Base-by-base conservation (phyloP, 768 basidiomycete species). In the Kwoniella sp. region DNA sequence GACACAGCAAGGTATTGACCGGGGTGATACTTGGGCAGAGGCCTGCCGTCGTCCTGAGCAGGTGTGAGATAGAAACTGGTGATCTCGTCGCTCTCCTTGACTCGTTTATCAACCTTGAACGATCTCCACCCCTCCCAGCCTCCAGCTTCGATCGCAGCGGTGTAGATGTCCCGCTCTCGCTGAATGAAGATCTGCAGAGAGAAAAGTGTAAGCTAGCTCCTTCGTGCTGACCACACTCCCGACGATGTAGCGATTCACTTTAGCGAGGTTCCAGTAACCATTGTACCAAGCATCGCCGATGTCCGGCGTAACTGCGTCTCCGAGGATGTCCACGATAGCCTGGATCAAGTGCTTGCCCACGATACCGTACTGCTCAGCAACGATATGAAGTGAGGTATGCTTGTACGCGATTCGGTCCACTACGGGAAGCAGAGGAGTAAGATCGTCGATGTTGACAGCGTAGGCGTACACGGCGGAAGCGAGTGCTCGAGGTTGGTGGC, bases 331-430 rank as follows among this genome's bases (percentile, higher is more conserved):
- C 0, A 59, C 63, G 17, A 74, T 67, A 4, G 70, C 68, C 25
- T 64, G 53, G 41, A 74, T 59, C 23, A 74, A 41, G 56, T 72
- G 65, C 26, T 70, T 62, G 2, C 73, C 73, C 4, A 74, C 73
- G 51, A 74, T 66, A 22, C 53, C 62, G 38, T 74, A 72, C 13
- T 70, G 70, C 50, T 65, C 59, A 25, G 70, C 55, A 11, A 53
- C 47, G 38, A 74, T 68, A 47, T 69, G 63, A 9, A 71, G 66
- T 7, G 67, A 66, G n/a, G 73, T 67, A 31, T 74, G 70, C 54
- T 72, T 74, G 22, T 72, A 61, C 2, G 68, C 69, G 45, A 72
- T 72, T 17, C 55, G 51, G 28, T 69, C 66, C 52, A 74, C 73
- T 2, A 65, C 70, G 2, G 70, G 70, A 9, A 66, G 34, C 8